Conservation (phyloP, 75 land plant genomes). For the Pinus taeda region DNA sequence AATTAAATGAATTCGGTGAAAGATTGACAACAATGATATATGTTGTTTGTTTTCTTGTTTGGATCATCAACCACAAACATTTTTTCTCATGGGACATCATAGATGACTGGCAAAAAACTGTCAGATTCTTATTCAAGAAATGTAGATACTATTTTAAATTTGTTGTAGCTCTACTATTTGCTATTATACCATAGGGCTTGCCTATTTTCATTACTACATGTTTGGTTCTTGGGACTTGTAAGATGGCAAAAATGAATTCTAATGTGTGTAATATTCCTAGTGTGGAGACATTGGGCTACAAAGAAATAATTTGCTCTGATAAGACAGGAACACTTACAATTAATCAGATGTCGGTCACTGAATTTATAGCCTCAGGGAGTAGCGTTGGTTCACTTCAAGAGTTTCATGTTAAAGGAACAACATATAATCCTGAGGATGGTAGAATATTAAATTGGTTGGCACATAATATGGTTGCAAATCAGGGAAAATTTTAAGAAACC, state of each 20-base stretch:
- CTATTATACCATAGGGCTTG: constrained; percentile 87
- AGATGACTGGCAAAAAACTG: constrained; percentile 47
- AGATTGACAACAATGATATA: constrained; percentile 63
- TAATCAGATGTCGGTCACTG: too few species aligned
- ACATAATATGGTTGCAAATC: too few species aligned
- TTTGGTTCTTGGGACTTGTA: constrained; percentile 27
- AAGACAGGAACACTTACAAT: too few species aligned
- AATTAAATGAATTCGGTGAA: constrained; percentile 79
- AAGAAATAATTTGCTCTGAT: constrained; percentile 29
- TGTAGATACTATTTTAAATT: too few species aligned
- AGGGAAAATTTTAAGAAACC: too few species aligned
- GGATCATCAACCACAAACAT: too few species aligned
- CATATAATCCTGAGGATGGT: too few species aligned
- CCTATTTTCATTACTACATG: constrained; percentile 94
- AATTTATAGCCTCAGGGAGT: too few species aligned
- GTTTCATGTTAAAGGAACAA: too few species aligned
- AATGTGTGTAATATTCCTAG: constrained; percentile 88
- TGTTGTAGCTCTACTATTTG: constrained; percentile 83
- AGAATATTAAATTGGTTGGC: too few species aligned
- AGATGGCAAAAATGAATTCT: constrained; percentile 87
- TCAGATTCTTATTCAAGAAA: too few species aligned
- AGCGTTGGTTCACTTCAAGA: too few species aligned
- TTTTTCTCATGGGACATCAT: constrained; percentile 55
- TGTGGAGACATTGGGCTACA: constrained; percentile 92
- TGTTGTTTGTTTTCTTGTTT: constrained; percentile 36